A percentile compares a stretch with the other conserved stretches of the same genome.
phyloP scores from a whole-genome alignment of 371 early-diverging fungal species.

The Apophysomyces trapeziformis region DNA sequence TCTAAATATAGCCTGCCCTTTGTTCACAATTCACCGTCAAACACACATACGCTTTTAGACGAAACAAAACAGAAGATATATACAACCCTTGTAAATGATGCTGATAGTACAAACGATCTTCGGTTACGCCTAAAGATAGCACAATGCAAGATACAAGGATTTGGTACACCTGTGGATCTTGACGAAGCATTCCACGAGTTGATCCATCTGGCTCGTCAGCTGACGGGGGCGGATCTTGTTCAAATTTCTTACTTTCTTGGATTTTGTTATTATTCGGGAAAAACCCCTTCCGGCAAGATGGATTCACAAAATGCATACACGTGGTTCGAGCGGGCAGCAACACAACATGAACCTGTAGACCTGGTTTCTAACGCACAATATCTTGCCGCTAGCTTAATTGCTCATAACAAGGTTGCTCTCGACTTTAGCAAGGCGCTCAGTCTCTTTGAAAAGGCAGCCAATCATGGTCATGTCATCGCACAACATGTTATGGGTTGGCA shows the following conservation, averaged over 20 bases:
- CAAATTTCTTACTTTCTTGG: constrained; percentile 18
- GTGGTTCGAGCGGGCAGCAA: constrained; percentile 17
- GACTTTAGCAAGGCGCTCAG: constrained; percentile 10
- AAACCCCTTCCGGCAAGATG: constrained; percentile 13
- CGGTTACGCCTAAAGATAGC: background rate
- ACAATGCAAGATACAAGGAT: constrained; percentile 1
- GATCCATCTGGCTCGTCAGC: constrained; percentile 4
- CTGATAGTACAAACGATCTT: background rate
- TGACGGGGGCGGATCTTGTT: background rate
- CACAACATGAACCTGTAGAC: background rate
- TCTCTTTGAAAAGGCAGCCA: constrained; percentile 20
- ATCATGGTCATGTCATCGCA: constrained; percentile 12
- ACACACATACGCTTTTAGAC: background rate
- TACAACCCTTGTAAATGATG: background rate
- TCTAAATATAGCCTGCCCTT: constrained; percentile 4
- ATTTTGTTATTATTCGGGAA: constrained; percentile 14
- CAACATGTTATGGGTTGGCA: constrained; percentile 19
- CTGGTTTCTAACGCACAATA: constrained; percentile 16
- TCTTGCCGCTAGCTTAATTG: constrained; percentile 15
- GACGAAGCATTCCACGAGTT: background rate
- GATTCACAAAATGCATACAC: constrained; percentile 13
- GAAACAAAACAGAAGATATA: constrained; percentile 7
- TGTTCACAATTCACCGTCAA: background rate
- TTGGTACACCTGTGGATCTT: constrained; percentile 1
- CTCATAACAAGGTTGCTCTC: constrained; percentile 1